Conservation (phyloP, 148 eudicot genomes). For the Chenopodium suecicum region DNA sequence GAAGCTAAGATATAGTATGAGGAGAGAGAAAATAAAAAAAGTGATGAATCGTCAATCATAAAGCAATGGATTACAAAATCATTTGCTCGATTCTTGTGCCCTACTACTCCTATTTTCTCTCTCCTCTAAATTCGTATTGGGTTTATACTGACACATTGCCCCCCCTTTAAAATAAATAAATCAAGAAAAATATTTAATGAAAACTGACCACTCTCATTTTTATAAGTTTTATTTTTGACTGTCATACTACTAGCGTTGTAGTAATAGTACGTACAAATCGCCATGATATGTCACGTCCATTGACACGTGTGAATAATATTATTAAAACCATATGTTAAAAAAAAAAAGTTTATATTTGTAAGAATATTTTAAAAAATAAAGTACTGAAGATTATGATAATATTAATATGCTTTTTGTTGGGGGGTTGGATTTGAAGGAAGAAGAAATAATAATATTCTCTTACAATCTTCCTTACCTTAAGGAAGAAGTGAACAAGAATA, state of each 20-base stretch:
- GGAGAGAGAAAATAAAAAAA: background rate
- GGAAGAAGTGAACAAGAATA: background rate
- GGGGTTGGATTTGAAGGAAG: background rate
- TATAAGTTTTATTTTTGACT: background rate
- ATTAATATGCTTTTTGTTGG: conserved; percentile 13
- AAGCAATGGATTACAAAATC: conserved; percentile 82
- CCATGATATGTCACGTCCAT: conserved; percentile 34
- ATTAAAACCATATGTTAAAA: background rate
- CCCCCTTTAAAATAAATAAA: conserved; percentile 1
- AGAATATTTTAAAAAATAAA: background rate
- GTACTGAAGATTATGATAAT: background rate
- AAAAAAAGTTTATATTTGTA: background rate
- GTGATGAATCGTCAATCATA: conserved; percentile 59
- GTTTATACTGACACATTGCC: conserved; percentile 17
- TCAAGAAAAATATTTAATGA: background rate
- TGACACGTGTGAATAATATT: conserved; percentile 17
- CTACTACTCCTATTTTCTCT: background rate
- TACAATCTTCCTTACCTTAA: background rate
- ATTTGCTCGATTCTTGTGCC: conserved; percentile 43
- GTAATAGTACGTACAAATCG: conserved; percentile 17
- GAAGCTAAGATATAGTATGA: too few species aligned
- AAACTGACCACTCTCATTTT: conserved; percentile 21
- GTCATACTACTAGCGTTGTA: background rate
- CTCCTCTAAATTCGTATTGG: conserved; percentile 7
- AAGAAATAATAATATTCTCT: conserved; percentile 1